A percentile compares a stretch with the other conserved stretches of the same genome.
Conservation (phyloP, 163 green algal species). For the Scenedesmus sp. region DNA sequence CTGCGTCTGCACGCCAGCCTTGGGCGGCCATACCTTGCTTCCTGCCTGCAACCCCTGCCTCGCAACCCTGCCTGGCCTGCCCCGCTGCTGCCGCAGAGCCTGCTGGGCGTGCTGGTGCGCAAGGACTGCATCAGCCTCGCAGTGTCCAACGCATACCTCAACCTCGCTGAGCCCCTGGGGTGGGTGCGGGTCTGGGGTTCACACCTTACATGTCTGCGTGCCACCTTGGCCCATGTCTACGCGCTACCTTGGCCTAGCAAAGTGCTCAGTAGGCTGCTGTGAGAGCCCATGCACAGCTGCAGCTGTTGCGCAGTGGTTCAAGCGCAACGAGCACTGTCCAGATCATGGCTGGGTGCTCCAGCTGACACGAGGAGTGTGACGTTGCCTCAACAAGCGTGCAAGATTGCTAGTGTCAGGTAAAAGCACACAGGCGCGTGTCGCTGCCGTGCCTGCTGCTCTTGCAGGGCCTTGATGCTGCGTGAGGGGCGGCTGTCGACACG, state of each 20-base stretch:
- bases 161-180: constrained; percentile 57
- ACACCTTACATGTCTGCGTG: too few species aligned
- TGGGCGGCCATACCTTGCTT: not conserved
- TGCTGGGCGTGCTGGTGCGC: constrained; percentile 59
- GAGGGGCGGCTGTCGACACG: constrained; percentile 47
- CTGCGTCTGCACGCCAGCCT: not conserved
- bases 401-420: too few species aligned
- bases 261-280: too few species aligned
- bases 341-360: too few species aligned
- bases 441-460: not conserved
- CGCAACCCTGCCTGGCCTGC: not conserved
- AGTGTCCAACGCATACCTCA: constrained; percentile 56
- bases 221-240: too few species aligned
- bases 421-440: too few species aligned
- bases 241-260: too few species aligned
- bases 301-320: too few species aligned
- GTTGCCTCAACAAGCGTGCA: too few species aligned
- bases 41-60: not conserved
- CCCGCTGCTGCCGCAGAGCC: constrained; percentile 34
- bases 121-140: constrained; percentile 61
- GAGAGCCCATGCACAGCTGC: too few species aligned
- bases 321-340: too few species aligned
- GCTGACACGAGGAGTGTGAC: too few species aligned
- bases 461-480: constrained; percentile 60
- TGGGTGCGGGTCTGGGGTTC: not conserved